Evolutionary conservation across 495 filamentous ascomycete genomes (phyloP).

Genomic region (Acidiella bohemica): DNA sequence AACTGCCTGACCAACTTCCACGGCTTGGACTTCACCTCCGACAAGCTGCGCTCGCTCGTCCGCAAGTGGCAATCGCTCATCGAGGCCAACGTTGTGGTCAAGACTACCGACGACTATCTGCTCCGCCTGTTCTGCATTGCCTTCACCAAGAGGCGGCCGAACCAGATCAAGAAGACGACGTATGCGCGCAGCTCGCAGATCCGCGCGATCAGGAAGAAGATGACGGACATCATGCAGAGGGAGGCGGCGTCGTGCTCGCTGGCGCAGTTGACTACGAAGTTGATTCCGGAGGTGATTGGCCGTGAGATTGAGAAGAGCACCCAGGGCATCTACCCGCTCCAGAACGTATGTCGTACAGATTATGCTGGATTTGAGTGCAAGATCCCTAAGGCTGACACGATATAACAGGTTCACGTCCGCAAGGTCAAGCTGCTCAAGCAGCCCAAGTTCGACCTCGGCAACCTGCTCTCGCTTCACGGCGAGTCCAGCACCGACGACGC

Average conservation of each 20-base stretch:
- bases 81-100: conserved; percentile 98
- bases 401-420: conserved; percentile 82
- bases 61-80: conserved; percentile 99
- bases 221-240: conserved; percentile 95
- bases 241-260: conserved; percentile 90
- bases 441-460: conserved; percentile 97
- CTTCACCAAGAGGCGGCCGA: conserved; percentile 95
- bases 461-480: conserved; percentile 86
- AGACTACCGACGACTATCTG: conserved; percentile 99
- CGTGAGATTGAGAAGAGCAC: conserved; percentile 99
- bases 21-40: conserved; percentile 98
- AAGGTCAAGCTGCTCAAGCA: conserved; percentile 98
- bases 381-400: conserved; percentile 14
- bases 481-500: conserved; percentile 92
- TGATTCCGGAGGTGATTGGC: conserved; percentile 97
- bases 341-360: conserved; percentile 69
- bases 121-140: conserved; percentile 95
- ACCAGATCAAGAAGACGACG: conserved; percentile 99
- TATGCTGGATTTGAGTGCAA: no score
- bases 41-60: conserved; percentile 96
- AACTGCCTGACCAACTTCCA: conserved; percentile 99
- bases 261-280: conserved; percentile 87
- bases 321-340: conserved; percentile 97
- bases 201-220: conserved; percentile 95
- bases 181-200: conserved; percentile 94